Percentiles rank a stretch among this genome's conserved stretches.
Conservation (phyloP, 345 rosid species). For the Citrus inodora region DNA sequence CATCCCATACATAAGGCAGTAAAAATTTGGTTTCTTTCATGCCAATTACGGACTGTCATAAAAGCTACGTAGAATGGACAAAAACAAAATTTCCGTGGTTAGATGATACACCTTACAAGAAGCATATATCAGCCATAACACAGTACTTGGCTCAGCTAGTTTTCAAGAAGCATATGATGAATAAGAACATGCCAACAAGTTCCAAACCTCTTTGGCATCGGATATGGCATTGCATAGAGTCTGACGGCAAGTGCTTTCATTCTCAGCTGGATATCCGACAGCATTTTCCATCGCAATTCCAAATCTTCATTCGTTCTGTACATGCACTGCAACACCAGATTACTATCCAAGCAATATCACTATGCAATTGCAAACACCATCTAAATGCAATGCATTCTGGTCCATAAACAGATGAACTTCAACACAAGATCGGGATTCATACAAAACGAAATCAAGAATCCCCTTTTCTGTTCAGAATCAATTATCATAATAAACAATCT, state of each 20-base stretch:
- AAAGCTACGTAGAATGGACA: neutral
- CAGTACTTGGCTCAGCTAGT: neutral
- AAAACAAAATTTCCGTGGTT: neutral
- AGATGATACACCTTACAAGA: neutral
- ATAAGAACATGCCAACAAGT: neutral
- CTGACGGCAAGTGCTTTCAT: slow-evolving; percentile 32
- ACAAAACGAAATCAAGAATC: neutral
- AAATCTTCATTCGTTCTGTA: slow-evolving; percentile 47
- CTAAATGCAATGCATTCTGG: neutral
- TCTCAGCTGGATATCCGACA: slow-evolving; percentile 36
- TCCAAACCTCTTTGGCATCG: slow-evolving; percentile 31
- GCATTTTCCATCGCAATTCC: slow-evolving; percentile 43
- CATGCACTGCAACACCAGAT: slow-evolving; percentile 25
- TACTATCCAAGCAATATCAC: slow-evolving; percentile 1
- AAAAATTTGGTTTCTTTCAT: neutral
- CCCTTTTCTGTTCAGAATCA: neutral
- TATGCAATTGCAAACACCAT: no score
- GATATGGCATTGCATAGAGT: slow-evolving; percentile 26
- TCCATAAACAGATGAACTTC: neutral
- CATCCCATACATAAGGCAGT: neutral
- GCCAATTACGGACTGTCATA: neutral
- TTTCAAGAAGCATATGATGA: neutral
- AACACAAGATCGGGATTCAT: neutral
- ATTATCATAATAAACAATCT: neutral
- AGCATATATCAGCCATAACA: neutral